A percentile compares a stretch with the other conserved stretches of the same genome.
These are phyloP conservation scores for Debaryomyces fabryi DNA, from an alignment of 1,139 yeast genomes.

Conservation along the genomic window DNA sequence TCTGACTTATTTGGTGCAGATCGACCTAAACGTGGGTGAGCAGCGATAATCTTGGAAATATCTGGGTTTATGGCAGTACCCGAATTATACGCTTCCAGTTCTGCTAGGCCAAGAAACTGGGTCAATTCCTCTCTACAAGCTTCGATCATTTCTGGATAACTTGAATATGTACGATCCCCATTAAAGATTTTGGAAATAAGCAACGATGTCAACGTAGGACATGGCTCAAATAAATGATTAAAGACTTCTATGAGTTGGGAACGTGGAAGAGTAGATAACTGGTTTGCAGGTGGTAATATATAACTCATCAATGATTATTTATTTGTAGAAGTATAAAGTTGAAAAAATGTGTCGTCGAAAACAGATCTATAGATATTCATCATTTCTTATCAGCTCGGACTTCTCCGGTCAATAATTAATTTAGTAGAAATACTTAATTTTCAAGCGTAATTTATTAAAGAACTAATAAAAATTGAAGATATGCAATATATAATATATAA, in stretches of 20 bases:
- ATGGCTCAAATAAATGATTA: constrained; percentile 68
- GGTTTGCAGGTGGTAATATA: constrained; percentile 26
- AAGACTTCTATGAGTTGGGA: constrained; percentile 37
- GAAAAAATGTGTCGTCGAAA: background rate
- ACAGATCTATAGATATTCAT: background rate
- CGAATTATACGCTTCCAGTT: constrained; percentile 22
- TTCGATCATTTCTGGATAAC: constrained; percentile 58
- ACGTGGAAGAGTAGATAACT: constrained; percentile 20
- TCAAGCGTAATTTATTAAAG: constrained; percentile 3
- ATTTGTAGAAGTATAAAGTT: background rate
- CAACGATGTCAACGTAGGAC: constrained; percentile 52
- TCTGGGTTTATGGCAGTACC: constrained; percentile 27
- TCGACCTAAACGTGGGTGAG: constrained; percentile 89
- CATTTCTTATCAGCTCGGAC: constrained; percentile 4
- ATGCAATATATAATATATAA: constrained; percentile 7
- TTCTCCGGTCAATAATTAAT: background rate
- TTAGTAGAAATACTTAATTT: background rate
- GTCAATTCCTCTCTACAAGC: constrained; percentile 42
- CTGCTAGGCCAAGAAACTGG: constrained; percentile 28
- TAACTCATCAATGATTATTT: constrained; percentile 14
- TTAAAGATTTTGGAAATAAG: constrained; percentile 37
- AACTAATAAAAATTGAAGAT: constrained; percentile 8
- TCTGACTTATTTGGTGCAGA: constrained; percentile 40
- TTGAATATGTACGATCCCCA: constrained; percentile 15
- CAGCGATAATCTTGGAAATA: constrained; percentile 62